Conservation (phyloP, 306 rosid genomes). For the Citrullus colocynthis region DNA sequence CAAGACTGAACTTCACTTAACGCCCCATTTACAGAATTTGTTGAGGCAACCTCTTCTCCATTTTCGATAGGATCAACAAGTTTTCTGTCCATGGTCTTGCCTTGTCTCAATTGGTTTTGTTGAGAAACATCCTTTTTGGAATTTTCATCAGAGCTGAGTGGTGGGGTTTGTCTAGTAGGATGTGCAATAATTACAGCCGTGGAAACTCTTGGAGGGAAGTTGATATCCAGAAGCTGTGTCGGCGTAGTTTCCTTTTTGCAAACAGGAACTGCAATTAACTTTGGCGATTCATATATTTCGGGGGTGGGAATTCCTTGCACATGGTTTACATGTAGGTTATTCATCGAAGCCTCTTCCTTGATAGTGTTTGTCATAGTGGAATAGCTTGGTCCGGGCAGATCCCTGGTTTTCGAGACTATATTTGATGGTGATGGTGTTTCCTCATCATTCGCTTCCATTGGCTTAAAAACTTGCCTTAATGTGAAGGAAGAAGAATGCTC, state of each 20-base stretch:
- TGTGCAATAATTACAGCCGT: conserved; percentile 26
- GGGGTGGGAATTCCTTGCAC: conserved; percentile 95
- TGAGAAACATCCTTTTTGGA: conserved; percentile 20
- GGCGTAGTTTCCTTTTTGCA: conserved; percentile 39
- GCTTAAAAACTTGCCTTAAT: conserved; percentile 67
- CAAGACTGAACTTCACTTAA: conserved; percentile 72
- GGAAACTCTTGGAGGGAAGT: conserved; percentile 67
- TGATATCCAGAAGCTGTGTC: conserved; percentile 76
- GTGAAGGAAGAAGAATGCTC: conserved; percentile 93
- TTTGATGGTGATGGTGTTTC: conserved; percentile 72
- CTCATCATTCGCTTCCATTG: conserved; percentile 47
- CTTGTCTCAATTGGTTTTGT: conserved; percentile 29
- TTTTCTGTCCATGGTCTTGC: conserved; percentile 20
- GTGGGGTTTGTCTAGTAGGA: conserved; percentile 21
- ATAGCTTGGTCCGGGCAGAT: conserved; percentile 41
- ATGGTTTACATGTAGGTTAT: conserved; percentile 35
- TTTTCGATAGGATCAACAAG: conserved; percentile 21
- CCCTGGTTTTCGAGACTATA: conserved; percentile 33
- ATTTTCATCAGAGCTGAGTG: conserved; percentile 33
- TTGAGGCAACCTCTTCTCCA: conserved; percentile 56
- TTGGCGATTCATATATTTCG: conserved; percentile 89
- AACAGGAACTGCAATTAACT: conserved; percentile 55
- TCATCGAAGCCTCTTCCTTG: conserved; percentile 44
- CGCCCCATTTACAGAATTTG: conserved; percentile 65
- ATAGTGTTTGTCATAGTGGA: conserved; percentile 33